These are phyloP conservation scores for Ophiostoma quercus DNA, from an alignment of 2,329 filamentous ascomycete genomes.

Conservation along the genomic window DNA sequence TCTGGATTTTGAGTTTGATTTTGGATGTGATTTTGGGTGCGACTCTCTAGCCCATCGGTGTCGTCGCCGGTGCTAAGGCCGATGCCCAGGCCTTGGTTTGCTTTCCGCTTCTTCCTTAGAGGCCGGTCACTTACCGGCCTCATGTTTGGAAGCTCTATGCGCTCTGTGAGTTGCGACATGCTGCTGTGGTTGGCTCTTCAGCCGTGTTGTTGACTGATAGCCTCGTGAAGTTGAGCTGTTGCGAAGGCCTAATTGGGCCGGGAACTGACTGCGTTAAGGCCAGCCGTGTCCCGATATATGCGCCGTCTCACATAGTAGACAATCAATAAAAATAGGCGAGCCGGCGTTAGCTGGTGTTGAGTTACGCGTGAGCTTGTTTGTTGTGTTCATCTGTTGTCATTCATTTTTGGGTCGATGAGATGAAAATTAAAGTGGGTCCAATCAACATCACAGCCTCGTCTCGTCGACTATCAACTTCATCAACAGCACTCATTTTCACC, in stretches of 20 bases:
- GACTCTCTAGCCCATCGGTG: background rate
- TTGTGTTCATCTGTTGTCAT: background rate
- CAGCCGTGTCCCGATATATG: slow-evolving; percentile 4
- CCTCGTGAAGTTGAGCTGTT: background rate
- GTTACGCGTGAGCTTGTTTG: background rate
- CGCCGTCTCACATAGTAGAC: background rate
- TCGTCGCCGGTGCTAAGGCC: background rate
- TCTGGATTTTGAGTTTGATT: background rate
- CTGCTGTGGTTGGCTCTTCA: background rate
- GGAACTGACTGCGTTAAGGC: slow-evolving; percentile 1
- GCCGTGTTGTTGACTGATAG: background rate
- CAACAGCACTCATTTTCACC: background rate
- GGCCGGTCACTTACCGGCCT: background rate
- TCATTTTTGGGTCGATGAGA: slow-evolving; percentile 5
- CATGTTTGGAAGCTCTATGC: background rate
- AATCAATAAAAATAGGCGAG: background rate
- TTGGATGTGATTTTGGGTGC: background rate
- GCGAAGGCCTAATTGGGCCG: background rate
- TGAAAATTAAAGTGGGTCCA: slow-evolving; percentile 21
- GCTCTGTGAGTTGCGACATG: background rate
- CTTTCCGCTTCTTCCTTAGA: background rate
- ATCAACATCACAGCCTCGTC: background rate
- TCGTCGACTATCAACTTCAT: background rate
- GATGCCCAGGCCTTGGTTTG: background rate
- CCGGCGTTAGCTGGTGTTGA: background rate